Evolutionary conservation across 2,329 filamentous ascomycete genomes (phyloP), one percentile per base, ranked within the genome.

Genomic region (Sporothrix sp.): DNA sequence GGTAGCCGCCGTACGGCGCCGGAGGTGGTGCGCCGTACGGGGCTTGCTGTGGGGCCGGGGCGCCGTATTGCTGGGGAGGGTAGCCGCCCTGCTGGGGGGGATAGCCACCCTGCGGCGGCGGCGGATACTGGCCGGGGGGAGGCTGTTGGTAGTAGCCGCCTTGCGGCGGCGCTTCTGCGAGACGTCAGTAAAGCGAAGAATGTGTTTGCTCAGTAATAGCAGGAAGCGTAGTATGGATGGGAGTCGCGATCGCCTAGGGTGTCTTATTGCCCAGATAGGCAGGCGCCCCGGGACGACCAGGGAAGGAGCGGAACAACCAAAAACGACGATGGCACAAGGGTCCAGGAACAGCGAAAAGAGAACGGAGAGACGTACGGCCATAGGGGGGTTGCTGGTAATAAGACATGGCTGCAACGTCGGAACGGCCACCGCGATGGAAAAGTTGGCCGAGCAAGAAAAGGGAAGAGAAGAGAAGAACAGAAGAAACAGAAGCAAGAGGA

Each of bases 361-460:
- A 28, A 10, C 27, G 27, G 14, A 20, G 27, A 45, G 11, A 63
- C 65, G 59, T 56, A 67, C 65, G 65, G 52, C 63, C 62, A 53
- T 66, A 67, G 25, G 65, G 61, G 18, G 62, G 62, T 25, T 47
- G 14, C 13, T 36, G 20, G 32, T 37, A 10, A 8, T 28, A 28
- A 6, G 25, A 28, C 10, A 28, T 28, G 23, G 14, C 11, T 6
- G 9, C 16, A 14, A 27, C 23, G 38, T n/a, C 25, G 21, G 28
- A 6, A n/a, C 20, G n/a, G 28, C 18, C 16, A 30, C n/a, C 21
- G 40, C 27, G 23, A 39, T 51, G n/a, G 27, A 37, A 14, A 48
- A 14, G n/a, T 38, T 32, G 40, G 20, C 25, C 27, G 27, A 40
- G 35, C 27, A 27, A 23, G 23, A 20, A 28, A n/a, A 28, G 14